A percentile compares a stretch with the other conserved stretches of the same genome.
Evolutionary conservation across 2,329 filamentous ascomycete genomes (phyloP).

Genomic region (Trichoderma sp.): DNA sequence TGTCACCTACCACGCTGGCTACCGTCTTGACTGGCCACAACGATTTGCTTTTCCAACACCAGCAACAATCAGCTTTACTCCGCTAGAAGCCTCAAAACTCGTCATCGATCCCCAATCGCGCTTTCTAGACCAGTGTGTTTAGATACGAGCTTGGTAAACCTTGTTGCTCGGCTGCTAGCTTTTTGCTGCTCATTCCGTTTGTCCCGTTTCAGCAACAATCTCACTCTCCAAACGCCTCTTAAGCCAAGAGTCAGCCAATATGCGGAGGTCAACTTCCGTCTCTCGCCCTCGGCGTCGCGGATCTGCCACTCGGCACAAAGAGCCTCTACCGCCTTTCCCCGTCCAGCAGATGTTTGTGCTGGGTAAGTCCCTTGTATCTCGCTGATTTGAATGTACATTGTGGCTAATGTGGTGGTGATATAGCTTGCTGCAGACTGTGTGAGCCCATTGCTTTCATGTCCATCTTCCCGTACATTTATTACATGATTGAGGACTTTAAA

Average conservation of each 20-base stretch:
- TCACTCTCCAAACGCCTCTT: neutral
- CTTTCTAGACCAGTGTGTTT: neutral
- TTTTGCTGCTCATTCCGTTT: neutral
- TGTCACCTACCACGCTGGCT: neutral
- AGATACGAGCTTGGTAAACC: conserved; percentile 8
- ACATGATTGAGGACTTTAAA: conserved; percentile 91
- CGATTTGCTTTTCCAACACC: neutral
- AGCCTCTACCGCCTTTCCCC: conserved; percentile 36
- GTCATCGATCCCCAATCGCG: neutral
- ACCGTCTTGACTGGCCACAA: neutral
- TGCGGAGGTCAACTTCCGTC: conserved; percentile 31
- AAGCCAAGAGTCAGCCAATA: conserved; percentile 18
- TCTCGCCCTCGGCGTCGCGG: conserved; percentile 26
- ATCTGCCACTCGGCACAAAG: conserved; percentile 24
- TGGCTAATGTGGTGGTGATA: neutral
- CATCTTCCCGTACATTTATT: conserved; percentile 97
- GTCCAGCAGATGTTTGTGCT: conserved; percentile 51
- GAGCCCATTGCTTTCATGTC: conserved; percentile 99
- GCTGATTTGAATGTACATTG: neutral
- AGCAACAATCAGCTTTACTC: neutral
- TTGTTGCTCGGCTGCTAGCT: conserved; percentile 16
- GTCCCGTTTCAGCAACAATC: neutral
- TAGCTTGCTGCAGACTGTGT: conserved; percentile 91
- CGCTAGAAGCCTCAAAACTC: neutral
- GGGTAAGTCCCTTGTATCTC: conserved; percentile 37